Percentiles rank a stretch among this genome's conserved stretches.
phyloP scores from a whole-genome alignment of 768 basidiomycete genomes.

The Leucosporidium creatinivorum region DNA sequence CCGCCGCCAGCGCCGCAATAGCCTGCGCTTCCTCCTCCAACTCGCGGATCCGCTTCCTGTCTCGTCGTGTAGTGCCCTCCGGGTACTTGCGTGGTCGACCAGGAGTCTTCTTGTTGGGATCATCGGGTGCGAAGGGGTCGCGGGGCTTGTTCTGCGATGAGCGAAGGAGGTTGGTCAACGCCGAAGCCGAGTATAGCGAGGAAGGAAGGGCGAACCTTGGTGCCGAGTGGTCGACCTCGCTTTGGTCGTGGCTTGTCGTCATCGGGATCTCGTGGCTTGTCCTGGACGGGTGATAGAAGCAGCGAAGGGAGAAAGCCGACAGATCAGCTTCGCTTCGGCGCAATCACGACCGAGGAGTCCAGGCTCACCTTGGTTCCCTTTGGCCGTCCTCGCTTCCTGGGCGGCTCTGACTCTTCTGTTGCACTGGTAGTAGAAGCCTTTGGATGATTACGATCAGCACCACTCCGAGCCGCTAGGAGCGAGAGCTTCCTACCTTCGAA shows the following conservation, averaged over 20 bases:
- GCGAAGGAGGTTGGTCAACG: too few relatives aligned
- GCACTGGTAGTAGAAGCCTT: too few relatives aligned
- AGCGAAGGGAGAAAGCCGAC: too few relatives aligned
- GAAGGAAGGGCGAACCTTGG: neutral
- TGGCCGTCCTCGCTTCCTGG: slow-evolving; percentile 1
- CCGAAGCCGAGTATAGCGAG: neutral
- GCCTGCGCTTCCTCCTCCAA: too few relatives aligned
- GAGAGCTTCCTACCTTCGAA: neutral
- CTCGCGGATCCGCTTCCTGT: too few relatives aligned
- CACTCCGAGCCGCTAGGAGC: neutral
- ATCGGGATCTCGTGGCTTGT: too few relatives aligned
- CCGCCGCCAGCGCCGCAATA: too few relatives aligned
- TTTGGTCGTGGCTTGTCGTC: neutral
- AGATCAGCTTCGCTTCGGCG: too few relatives aligned
- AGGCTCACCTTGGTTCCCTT: neutral
- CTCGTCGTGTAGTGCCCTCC: too few relatives aligned
- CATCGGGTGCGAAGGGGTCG: neutral
- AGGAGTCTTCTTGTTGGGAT: neutral
- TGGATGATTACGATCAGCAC: neutral
- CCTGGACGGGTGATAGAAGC: too few relatives aligned
- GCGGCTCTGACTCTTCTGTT: neutral
- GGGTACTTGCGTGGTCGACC: neutral
- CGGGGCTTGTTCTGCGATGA: neutral
- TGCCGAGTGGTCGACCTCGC: neutral
- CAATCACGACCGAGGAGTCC: too few relatives aligned